Conservation (phyloP, 202 grass and related monocot species). For the Carex sylvatica region DNA sequence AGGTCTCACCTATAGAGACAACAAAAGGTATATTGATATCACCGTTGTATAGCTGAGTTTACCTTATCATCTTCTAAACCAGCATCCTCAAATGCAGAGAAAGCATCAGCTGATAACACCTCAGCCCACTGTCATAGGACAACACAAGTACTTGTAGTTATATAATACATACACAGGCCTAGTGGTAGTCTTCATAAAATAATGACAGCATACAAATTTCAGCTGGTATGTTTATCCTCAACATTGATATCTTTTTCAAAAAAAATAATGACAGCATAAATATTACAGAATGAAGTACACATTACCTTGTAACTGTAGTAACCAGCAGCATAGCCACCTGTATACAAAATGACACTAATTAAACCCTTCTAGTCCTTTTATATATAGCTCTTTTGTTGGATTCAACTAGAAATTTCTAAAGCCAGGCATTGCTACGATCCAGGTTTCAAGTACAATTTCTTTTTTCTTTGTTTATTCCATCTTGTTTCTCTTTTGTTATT, state of each 20-base stretch:
- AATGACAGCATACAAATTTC: not conserved
- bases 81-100: conserved; percentile 96
- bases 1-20: too few species aligned
- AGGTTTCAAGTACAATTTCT: conserved; percentile 2
- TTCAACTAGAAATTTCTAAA: not conserved
- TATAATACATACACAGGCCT: not conserved
- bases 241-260: not conserved
- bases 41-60: not conserved
- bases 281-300: not conserved
- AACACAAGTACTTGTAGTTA: not conserved
- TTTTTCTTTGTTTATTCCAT: not conserved
- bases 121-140: conserved; percentile 72
- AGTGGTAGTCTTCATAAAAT: not conserved
- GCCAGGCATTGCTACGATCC: not conserved
- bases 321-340: conserved; percentile 96
- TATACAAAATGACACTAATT: conserved; percentile 9
- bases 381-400: not conserved
- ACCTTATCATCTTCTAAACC: conserved; percentile 91
- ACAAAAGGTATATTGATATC: not conserved
- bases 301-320: conserved; percentile 98
- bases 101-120: conserved; percentile 93
- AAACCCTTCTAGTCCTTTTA: not conserved
- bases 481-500: not conserved
- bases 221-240: not conserved
- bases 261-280: conserved; percentile 10